Percentiles rank a stretch among this genome's conserved stretches.
Evolutionary conservation across 2,329 filamentous ascomycete species (phyloP).

Genomic region (Ciborinia camelliae): DNA sequence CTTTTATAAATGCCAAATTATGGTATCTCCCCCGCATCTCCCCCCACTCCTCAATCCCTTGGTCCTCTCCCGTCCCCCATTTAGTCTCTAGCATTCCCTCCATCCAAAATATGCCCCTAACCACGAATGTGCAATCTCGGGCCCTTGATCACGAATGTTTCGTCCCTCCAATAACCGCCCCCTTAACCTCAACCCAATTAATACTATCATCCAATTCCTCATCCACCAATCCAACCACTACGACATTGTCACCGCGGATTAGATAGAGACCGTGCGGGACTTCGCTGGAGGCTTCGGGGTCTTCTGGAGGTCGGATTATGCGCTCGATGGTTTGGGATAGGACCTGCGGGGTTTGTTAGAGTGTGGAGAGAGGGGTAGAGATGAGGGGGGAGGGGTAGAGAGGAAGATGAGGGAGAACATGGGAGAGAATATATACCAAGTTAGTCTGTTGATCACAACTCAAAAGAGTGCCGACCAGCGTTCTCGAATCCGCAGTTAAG

Average conservation of each 20-base stretch:
- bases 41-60: neutral
- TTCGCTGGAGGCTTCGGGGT: constrained; percentile 75
- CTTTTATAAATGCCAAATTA: constrained; percentile 8
- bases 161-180: constrained; percentile 76
- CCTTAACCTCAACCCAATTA: constrained; percentile 88
- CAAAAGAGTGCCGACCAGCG: constrained; percentile 75
- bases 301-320: constrained; percentile 81
- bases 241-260: constrained; percentile 91
- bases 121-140: neutral
- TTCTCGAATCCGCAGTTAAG: constrained; percentile 88
- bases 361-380: neutral
- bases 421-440: constrained; percentile 50
- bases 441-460: constrained; percentile 92
- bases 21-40: constrained; percentile 6
- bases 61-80: neutral
- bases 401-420: neutral
- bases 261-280: constrained; percentile 86
- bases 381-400: no score
- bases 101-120: neutral
- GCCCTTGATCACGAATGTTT: constrained; percentile 60
- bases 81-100: neutral
- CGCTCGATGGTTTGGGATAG: constrained; percentile 81
- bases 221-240: constrained; percentile 83
- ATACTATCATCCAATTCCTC: constrained; percentile 86
- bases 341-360: constrained; percentile 50